Conservation (phyloP, 1,139 yeast genomes). For the Casaregolazyma suthepensis region DNA sequence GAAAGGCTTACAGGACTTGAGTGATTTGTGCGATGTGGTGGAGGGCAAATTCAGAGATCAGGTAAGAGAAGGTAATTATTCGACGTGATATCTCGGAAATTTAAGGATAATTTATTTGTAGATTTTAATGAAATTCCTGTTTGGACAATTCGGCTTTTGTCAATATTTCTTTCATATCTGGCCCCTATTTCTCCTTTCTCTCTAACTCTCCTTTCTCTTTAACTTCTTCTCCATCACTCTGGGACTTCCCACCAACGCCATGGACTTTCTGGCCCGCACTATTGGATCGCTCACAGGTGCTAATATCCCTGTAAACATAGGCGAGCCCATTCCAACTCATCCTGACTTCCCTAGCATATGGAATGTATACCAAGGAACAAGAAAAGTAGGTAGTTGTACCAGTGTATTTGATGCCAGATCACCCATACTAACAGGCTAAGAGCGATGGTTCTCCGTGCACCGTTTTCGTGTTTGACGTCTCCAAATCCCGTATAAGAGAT, state of each 20-base stretch:
- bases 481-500: constrained; percentile 36
- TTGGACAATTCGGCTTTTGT: too few species aligned
- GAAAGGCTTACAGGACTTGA: constrained; percentile 81
- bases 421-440: constrained; percentile 14
- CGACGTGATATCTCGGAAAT: constrained; percentile 12
- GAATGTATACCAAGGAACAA: constrained; percentile 44
- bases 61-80: constrained; percentile 42
- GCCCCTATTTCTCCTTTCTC: neutral
- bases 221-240: neutral
- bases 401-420: constrained; percentile 1
- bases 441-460: constrained; percentile 41
- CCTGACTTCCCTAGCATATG: constrained; percentile 38
- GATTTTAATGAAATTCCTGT: neutral
- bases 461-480: constrained; percentile 56
- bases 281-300: constrained; percentile 32
- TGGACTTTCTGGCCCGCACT: constrained; percentile 36
- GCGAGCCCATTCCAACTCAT: constrained; percentile 19
- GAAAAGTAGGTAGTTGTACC: constrained; percentile 20
- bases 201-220: neutral
- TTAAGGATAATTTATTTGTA: neutral
- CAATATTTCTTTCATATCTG: too few species aligned
- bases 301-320: constrained; percentile 29
- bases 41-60: constrained; percentile 61
- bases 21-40: constrained; percentile 75
- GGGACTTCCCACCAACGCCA: constrained; percentile 10